These are phyloP conservation scores for Fusarium incarnatum DNA, from an alignment of 2,329 filamentous ascomycete species.

Conservation along the genomic window DNA sequence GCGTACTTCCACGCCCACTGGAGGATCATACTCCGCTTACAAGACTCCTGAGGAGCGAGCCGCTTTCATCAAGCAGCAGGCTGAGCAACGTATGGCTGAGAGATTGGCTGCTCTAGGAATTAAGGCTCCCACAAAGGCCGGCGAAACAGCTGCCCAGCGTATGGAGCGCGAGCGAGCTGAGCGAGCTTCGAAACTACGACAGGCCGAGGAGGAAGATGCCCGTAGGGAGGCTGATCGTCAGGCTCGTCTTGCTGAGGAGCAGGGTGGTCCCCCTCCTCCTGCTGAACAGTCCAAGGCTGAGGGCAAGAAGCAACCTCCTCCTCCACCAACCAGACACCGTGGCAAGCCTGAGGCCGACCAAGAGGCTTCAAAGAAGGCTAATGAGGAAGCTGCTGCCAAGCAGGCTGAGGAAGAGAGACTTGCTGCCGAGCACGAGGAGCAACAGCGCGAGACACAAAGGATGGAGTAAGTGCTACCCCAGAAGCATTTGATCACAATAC, in stretches of 20 bases:
- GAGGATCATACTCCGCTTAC: constrained; percentile 82
- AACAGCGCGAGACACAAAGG: constrained; percentile 77
- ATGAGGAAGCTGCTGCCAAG: constrained; percentile 67
- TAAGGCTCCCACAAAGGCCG: constrained; percentile 81
- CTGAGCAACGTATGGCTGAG: constrained; percentile 96
- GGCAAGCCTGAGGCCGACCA: constrained; percentile 70
- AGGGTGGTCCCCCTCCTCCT: constrained; percentile 70
- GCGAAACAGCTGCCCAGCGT: constrained; percentile 85
- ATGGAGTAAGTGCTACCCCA: constrained; percentile 78
- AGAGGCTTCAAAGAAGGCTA: constrained; percentile 66
- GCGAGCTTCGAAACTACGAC: constrained; percentile 84
- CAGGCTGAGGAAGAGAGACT: constrained; percentile 74
- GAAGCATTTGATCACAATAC: constrained; percentile 6
- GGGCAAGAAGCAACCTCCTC: constrained; percentile 76
- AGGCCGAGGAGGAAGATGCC: constrained; percentile 94
- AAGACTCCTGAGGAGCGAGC: constrained; percentile 93
- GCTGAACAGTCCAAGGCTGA: constrained; percentile 60
- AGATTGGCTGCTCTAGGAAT: constrained; percentile 93
- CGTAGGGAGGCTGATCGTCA: constrained; percentile 89
- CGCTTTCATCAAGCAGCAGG: constrained; percentile 96
- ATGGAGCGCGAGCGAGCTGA: constrained; percentile 90
- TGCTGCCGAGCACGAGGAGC: constrained; percentile 78
- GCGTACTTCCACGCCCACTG: constrained; percentile 62
- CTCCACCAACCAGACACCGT: constrained; percentile 81
- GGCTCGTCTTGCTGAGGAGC: constrained; percentile 83